Base-by-base conservation (phyloP, 345 rosid genomes). In the Psidium guajava region DNA sequence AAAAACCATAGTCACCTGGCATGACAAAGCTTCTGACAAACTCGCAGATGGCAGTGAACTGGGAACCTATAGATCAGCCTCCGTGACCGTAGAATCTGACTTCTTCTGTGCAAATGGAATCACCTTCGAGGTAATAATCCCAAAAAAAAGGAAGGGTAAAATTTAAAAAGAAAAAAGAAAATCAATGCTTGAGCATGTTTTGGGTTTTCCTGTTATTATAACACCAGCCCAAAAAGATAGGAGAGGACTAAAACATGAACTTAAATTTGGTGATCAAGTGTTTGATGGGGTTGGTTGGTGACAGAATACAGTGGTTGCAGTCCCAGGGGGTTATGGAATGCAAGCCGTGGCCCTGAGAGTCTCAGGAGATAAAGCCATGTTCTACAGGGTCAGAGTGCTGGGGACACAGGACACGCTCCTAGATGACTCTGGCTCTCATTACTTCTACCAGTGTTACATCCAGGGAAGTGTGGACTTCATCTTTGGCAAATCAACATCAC, bases 351-450 rank as follows among this genome's bases (percentile, higher is more conserved):
- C 99, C 6, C 83, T 97, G 22, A 90, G 96, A 75, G 53, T 97
- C 69, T 84, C 91, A 2, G 98, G 96, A 3, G 96, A 95, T 80
- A 94, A 93, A 86, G 96, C 98, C 14, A 88, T 96, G 95, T 93
- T 97, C 77, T 95, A 94, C 86, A 96, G 47, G 88, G 93, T 94
- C 16, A 89, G 92, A 42, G 91, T 95, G 49, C 69, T 94, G 83
- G 99, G 98, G 85, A 88, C 98, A 52, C 99, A 97, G 89, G 99
- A 97, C 88, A 97, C 98, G 2, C 98, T 97, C 56, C 84, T 92
- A 73, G 98, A 95, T 89, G 98, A 93, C 22, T 83, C 85, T 21
- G 99, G 99, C 50, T 90, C 98, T 7, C 99, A 95, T 54, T 97
- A 93, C 88, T 97, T 90, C 85, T 95, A 90, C 83, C 91, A 89